Percentiles rank a stretch among this genome's conserved stretches.
These are phyloP conservation scores for Saprolegnia parasitica DNA, from an alignment of 352 stramenopile species.

Conservation along the genomic window DNA sequence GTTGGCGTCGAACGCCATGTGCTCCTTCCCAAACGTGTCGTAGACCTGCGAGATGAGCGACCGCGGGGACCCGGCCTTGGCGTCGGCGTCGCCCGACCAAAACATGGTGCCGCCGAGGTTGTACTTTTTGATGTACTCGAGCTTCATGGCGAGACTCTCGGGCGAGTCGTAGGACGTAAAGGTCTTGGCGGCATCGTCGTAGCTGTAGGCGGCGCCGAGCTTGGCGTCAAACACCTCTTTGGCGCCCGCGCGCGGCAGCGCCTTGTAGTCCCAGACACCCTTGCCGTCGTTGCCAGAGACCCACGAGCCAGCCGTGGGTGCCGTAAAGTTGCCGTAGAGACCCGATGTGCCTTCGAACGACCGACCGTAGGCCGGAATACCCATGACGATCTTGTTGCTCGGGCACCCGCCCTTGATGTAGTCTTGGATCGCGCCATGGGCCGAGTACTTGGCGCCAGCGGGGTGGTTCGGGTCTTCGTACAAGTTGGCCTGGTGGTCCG, in stretches of 20 bases:
- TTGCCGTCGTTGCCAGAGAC: constrained; percentile 9
- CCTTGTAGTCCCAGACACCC: constrained; percentile 20
- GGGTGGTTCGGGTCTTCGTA: constrained; percentile 22
- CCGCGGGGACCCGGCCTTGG: neutral
- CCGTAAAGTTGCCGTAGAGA: constrained; percentile 6
- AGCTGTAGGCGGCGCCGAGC: constrained; percentile 20
- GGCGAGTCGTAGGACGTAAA: constrained; percentile 22
- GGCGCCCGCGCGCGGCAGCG: neutral
- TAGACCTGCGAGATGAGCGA: constrained; percentile 18
- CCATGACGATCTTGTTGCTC: constrained; percentile 17
- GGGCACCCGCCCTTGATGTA: constrained; percentile 23
- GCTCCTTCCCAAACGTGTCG: constrained; percentile 18
- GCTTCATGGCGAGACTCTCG: constrained; percentile 1
- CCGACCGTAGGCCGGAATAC: constrained; percentile 12
- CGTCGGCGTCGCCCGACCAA: constrained; percentile 16
- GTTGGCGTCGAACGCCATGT: constrained; percentile 21
- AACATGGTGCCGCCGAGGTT: constrained; percentile 17
- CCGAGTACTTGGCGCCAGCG: neutral
- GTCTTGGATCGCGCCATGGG: constrained; percentile 11
- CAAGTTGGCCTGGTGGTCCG: constrained; percentile 25
- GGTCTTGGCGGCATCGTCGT: neutral
- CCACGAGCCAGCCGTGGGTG: constrained; percentile 5
- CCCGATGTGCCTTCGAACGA: constrained; percentile 15
- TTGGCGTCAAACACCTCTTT: constrained; percentile 11
- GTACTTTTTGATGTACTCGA: constrained; percentile 21